Base-by-base conservation (phyloP, 2,329 filamentous ascomycete species). In the Bisporella sp. region DNA sequence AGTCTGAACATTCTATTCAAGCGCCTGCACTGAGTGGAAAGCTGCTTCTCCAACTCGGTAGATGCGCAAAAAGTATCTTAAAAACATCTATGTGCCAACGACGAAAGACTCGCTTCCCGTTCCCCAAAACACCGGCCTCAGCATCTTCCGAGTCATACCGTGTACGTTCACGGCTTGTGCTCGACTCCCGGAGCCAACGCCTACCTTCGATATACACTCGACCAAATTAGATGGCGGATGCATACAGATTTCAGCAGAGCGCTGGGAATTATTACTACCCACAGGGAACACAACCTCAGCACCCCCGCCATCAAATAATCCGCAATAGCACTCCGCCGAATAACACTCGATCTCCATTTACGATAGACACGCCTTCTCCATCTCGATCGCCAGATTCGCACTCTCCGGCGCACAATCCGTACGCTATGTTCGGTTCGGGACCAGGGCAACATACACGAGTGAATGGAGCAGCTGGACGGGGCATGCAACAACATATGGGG, bases 401-500 rank as follows among this genome's bases (percentile, higher is more conserved):
- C 46, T 66, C 64, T 47, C 60, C 65, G 8, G 64, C 58, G n/a
- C 62, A 57, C 45, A 59, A 53, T 42, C 49, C 60, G 41, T 67
- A 66, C 65, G 60, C 76, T 67, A 90, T 90, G 86, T 90, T 85
- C 75, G 76, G 76, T 65, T 71, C 74, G 51, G 82, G 87, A 66
- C 82, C 84, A 71, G 81, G 82, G 67, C 86, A 89, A 67, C 84
- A 84, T 72, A 79, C 79, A 71, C 83, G 87, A 71, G 78, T 89
- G 69, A 90, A 89, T 71, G 81, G 81, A 56, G 77, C 78, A 31
- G 75, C 74, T 56, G 78, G 81, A 57, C 76, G 78, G 58, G 74
- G 73, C 52, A 73, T 79, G 69, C 79, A 78, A 57, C 74, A 28
- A n/a, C 35, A 37, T n/a, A 45, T 45, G 42, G 31, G 9, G 9